These are phyloP conservation scores for Orbilia javanica DNA, from an alignment of 2,329 filamentous ascomycete genomes.

Conservation along the genomic window DNA sequence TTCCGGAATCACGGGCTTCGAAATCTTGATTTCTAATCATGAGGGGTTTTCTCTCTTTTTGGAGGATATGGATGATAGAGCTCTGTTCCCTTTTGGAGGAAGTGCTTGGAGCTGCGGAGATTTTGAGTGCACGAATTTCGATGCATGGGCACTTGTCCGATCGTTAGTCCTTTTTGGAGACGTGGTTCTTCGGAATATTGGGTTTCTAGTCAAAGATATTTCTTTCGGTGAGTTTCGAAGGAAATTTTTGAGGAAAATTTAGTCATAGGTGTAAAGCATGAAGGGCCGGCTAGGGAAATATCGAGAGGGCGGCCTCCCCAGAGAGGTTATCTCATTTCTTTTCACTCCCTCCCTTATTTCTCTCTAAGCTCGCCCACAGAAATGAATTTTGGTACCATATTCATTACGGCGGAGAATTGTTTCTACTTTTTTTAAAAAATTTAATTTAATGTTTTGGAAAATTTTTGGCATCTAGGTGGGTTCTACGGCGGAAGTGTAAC, in stretches of 20 bases:
- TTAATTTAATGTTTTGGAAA: no score
- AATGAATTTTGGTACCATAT: no score
- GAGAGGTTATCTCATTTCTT: background rate
- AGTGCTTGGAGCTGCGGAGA: no score
- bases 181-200: background rate
- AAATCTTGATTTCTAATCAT: background rate
- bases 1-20: background rate
- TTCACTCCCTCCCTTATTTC: background rate
- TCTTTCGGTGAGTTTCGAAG: background rate
- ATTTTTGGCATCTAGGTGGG: no score
- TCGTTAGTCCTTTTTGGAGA: background rate
- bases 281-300: background rate
- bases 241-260: background rate
- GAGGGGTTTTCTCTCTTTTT: background rate
- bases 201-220: background rate
- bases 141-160: background rate
- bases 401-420: no score
- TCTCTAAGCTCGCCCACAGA: background rate
- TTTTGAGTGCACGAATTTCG: background rate
- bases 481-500: no score
- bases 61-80: background rate
- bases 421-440: no score
- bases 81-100: background rate
- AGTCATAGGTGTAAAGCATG: no score
- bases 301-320: background rate